phyloP scores from a whole-genome alignment of 2,329 filamentous ascomycete species.

The Biscogniauxia mediterranea region DNA sequence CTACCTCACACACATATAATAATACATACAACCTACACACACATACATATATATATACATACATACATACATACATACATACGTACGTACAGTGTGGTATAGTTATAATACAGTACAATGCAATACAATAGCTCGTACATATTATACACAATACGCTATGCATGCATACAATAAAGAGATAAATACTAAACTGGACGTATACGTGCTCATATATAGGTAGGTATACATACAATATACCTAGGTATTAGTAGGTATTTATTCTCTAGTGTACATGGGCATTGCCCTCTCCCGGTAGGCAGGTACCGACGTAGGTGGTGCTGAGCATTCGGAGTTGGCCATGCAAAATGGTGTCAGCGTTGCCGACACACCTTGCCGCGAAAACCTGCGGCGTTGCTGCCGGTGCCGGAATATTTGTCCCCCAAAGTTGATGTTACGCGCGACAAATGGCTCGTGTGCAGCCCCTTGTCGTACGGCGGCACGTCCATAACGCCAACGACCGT shows the following conservation, averaged over 20 bases:
- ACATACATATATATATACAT: not conserved
- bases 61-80: not conserved
- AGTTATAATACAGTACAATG: no score
- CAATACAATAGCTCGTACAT: no score
- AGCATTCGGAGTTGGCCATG: not conserved
- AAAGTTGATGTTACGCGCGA: conserved; percentile 6
- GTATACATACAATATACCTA: no score
- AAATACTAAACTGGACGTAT: no score
- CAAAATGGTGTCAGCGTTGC: not conserved
- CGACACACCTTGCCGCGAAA: not conserved
- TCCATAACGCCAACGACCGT: conserved; percentile 16
- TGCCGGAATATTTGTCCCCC: not conserved
- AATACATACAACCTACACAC: not conserved
- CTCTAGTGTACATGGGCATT: no score
- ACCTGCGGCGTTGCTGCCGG: not conserved
- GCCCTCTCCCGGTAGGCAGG: no score
- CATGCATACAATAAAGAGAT: no score
- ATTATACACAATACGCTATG: no score
- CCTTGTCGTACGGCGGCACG: conserved; percentile 18
- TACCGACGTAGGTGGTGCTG: not conserved
- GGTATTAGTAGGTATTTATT: no score
- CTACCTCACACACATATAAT: not conserved
- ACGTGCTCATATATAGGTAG: no score
- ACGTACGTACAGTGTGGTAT: no score
- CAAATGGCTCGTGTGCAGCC: conserved; percentile 18